Base-by-base conservation (phyloP, 345 rosid genomes). In the Citropsis articulata region DNA sequence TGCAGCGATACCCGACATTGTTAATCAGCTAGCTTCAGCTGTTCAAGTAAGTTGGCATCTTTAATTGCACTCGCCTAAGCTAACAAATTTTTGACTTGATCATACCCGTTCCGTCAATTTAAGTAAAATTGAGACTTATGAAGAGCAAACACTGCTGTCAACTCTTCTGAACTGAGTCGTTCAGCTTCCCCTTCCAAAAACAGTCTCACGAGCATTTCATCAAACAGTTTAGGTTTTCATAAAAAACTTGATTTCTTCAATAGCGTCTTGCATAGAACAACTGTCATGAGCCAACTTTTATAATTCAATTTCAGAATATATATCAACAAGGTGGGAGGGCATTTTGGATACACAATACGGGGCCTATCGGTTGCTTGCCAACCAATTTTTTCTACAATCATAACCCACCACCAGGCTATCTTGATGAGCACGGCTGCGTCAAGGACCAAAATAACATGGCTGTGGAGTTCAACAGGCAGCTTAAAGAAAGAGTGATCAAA, bases 291-390 rank as follows among this genome's bases (percentile, higher is more conserved):
- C 62, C 45, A 7, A 38, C 40, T 35, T 73, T 6, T 28, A 4
- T 31, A 28, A 25, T 28, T 59, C 67, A 27, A 10, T 76, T 75
- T 40, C 89, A 91, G 91, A 80, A 84, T 60, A 65, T 91, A 42
- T 86, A 91, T 81, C 28, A 78, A 48, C 84, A 80, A 79, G 92
- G 92, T 59, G 95, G 90, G 35, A 86, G 92, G 76, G 31, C 91
- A 63, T 91, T 91, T 69, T 91, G 92, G 90, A 85, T 95, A 76
- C 99, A 95, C 72, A 95, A 95, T 84, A 95, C 97, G 0, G 98
- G 96, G 13, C 99, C 98, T 2, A 28, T 92, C 6, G 99, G 99
- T 63, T 95, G 99, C 85, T 81, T 95, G 87, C 96, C 99, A 0
- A 92, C 90, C 62, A 86, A 92, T 78, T 80, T 86, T 59, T 92